Evolutionary conservation across 805 yeast species (phyloP).

Genomic region (Suhomyces sp.): DNA sequence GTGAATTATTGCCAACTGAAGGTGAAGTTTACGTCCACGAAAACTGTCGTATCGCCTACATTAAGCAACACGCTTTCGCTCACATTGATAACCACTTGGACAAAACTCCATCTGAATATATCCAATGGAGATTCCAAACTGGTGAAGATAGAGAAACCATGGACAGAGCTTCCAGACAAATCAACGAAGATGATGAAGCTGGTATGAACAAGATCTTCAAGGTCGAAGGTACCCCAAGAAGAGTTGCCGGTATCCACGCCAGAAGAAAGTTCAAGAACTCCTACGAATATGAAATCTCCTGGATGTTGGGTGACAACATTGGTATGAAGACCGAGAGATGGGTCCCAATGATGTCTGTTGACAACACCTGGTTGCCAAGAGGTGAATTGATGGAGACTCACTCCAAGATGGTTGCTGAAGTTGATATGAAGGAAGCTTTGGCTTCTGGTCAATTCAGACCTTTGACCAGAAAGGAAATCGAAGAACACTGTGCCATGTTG

Average conservation of each 20-base stretch:
- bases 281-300: slow-evolving; percentile 98
- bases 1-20: slow-evolving; percentile 96
- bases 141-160: slow-evolving; percentile 99
- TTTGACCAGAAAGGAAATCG: slow-evolving; percentile 99
- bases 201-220: slow-evolving; percentile 99
- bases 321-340: slow-evolving; percentile 99
- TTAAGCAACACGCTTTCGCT: slow-evolving; percentile 99
- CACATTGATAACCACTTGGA: slow-evolving; percentile 98
- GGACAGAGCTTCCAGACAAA: slow-evolving; percentile 99
- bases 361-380: slow-evolving; percentile 99
- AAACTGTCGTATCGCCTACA: slow-evolving; percentile 99
- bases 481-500: slow-evolving; percentile 96
- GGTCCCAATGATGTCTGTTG: slow-evolving; percentile 99
- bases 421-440: slow-evolving; percentile 99
- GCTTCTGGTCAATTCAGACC: slow-evolving; percentile 99
- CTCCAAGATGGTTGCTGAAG: slow-evolving; percentile 99
- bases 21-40: slow-evolving; percentile 99
- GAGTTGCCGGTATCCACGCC: slow-evolving; percentile 88
- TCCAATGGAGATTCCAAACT: slow-evolving; percentile 99
- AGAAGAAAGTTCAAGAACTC: slow-evolving; percentile 99
- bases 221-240: slow-evolving; percentile 98
- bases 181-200: slow-evolving; percentile 94
- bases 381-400: slow-evolving; percentile 95
- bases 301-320: slow-evolving; percentile 95
- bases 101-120: slow-evolving; percentile 99